Base-by-base conservation (phyloP, 2,329 filamentous ascomycete genomes). In the Sporothrix curviconia region DNA sequence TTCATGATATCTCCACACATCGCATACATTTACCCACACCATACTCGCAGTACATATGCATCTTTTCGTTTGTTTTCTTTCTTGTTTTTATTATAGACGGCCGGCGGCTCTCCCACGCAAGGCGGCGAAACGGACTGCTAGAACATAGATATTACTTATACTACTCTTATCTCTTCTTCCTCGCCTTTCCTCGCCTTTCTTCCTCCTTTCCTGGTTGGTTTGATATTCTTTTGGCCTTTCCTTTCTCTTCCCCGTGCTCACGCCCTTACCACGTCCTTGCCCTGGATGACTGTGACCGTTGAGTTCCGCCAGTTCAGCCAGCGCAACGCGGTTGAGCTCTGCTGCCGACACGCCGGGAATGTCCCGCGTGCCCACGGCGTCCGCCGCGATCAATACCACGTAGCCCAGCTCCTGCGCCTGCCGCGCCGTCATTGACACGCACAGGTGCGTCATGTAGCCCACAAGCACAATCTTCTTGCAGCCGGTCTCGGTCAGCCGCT, bases 391-490 rank as follows among this genome's bases (percentile, higher is more conserved):
- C 1, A 87, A 56, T 24, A 87, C 78, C 65, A 89, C 83, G 65
- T 83, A 87, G 0, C 83, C 85, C 34, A 75, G 72, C 67, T 88
- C 79, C 4, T 71, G 74, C 1, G 74, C 86, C 51, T 83, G 78
- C 44, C 85, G 73, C 0, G 84, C 81, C 0, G 85, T 88, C 0
- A 83, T 82, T 72, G 60, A 87, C 69, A 75, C 83, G 79, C 73
- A 77, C 1, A 88, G 80, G 67, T 89, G 85, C 2, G 85, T 83
- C 80, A 84, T 84, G 65, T 84, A 84, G 1, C 81, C 82, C 0
- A 72, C 74, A 54, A 86, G 64, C 6, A 88, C 84, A 30, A 87
- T 66, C 74, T 86, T 87, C 63, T 79, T 80, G 52, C 71, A 72
- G 0, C 74, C 78, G 32, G 74, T 69, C 0, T 69, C 69, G 39